Evolutionary conservation across 192 early-diverging fungal genomes (phyloP).

Genomic region (Entomortierella chlamydospora): DNA sequence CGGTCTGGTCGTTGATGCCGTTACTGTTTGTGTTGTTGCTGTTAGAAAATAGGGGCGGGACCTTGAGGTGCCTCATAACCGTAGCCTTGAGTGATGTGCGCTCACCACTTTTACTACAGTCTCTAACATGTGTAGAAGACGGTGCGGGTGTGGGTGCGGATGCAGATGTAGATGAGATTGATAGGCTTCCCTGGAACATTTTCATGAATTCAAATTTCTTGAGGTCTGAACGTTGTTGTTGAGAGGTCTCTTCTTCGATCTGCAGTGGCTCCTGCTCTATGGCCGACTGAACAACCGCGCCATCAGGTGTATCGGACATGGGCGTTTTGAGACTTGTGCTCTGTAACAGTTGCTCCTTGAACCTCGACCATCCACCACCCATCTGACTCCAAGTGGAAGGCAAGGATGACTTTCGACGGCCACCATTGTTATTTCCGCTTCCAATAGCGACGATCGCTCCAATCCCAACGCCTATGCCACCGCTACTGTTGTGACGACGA

Average conservation of each 20-base stretch:
- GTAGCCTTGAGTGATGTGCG: constrained; percentile 5
- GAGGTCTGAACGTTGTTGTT: too few species aligned
- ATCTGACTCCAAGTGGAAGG: constrained; percentile 7
- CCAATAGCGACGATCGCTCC: background rate
- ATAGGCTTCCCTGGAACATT: background rate
- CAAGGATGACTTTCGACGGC: constrained; percentile 3
- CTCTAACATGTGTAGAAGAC: background rate
- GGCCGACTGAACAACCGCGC: background rate
- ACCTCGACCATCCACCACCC: constrained; percentile 5
- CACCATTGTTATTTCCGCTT: background rate
- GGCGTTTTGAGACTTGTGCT: background rate
- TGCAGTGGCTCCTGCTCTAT: too few species aligned
- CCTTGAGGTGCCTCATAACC: constrained; percentile 17
- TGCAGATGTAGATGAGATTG: background rate
- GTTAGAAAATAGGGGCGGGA: constrained; percentile 10
- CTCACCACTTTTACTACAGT: background rate
- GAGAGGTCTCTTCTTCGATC: background rate
- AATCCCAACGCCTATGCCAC: background rate
- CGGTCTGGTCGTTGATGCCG: background rate
- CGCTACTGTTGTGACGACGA: constrained; percentile 10
- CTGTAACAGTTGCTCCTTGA: constrained; percentile 13
- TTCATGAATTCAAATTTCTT: background rate
- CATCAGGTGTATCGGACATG: background rate
- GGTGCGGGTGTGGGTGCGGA: background rate
- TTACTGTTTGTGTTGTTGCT: background rate